Evolutionary conservation across 2,329 filamentous ascomycete genomes (phyloP).

Genomic region (Albophoma yamanashiensis): DNA sequence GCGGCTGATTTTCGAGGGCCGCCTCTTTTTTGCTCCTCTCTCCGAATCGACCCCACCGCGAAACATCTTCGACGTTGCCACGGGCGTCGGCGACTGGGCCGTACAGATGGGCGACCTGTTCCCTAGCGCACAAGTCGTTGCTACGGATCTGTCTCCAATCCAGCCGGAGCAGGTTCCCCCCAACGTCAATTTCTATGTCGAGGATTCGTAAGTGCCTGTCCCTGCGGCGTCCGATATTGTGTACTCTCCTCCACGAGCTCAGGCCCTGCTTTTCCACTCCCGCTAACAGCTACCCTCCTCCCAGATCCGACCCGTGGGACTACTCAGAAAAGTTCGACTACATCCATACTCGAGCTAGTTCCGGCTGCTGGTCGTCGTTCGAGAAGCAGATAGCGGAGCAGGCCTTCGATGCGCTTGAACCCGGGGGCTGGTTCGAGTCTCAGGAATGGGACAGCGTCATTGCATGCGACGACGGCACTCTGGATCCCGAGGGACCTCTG

Average conservation of each 20-base stretch:
- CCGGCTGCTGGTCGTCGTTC: conserved; percentile 39
- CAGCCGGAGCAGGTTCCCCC: conserved; percentile 56
- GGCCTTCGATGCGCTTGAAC: conserved; percentile 35
- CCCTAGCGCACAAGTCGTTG: conserved; percentile 46
- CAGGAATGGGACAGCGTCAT: conserved; percentile 33
- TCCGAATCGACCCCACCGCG: conserved; percentile 21
- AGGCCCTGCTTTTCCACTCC: too few species aligned
- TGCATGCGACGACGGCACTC: conserved; percentile 33
- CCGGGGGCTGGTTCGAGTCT: conserved; percentile 44
- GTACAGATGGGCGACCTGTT: conserved; percentile 56
- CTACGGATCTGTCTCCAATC: conserved; percentile 58
- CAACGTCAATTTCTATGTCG: conserved; percentile 66
- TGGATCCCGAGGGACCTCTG: conserved; percentile 26
- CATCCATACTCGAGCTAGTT: conserved; percentile 39
- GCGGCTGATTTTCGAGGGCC: conserved; percentile 25
- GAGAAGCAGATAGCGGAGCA: conserved; percentile 38
- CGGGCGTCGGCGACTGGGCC: conserved; percentile 46
- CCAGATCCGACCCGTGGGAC: conserved; percentile 36
- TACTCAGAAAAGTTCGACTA: conserved; percentile 45
- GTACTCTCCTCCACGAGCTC: background rate
- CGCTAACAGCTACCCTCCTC: background rate
- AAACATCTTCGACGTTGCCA: conserved; percentile 31
- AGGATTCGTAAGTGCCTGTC: conserved; percentile 38
- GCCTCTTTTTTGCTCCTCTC: conserved; percentile 32
- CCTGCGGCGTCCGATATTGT: too few species aligned